Conservation (phyloP, 192 early-diverging fungal genomes). For the Helicostylum pulchrum region DNA sequence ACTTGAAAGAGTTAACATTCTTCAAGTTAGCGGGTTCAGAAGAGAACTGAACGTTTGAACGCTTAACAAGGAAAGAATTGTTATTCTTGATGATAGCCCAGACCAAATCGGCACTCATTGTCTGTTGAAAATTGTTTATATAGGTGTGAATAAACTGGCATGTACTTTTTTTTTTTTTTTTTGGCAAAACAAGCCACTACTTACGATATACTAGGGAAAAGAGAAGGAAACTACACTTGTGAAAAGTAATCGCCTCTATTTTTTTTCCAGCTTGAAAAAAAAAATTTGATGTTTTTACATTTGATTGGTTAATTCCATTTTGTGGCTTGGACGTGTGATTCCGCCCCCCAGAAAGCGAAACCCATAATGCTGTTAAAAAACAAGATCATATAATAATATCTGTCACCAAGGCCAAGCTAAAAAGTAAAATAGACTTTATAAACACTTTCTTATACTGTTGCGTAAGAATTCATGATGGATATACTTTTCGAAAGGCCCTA, state of each 20-base stretch:
- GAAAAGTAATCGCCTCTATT: background rate
- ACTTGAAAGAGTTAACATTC: conserved; percentile 81
- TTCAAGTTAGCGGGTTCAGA: conserved; percentile 72
- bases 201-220: conserved; percentile 21
- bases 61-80: conserved; percentile 81
- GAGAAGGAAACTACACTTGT: conserved; percentile 6
- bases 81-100: conserved; percentile 72
- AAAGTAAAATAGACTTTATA: too few relatives aligned
- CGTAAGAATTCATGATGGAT: too few relatives aligned
- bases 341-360: too few relatives aligned
- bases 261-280: conserved; percentile 11
- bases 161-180: background rate
- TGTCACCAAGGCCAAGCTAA: too few relatives aligned
- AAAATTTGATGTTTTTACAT: background rate
- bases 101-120: conserved; percentile 40
- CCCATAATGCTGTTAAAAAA: too few relatives aligned
- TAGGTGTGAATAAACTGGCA: background rate
- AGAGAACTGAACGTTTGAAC: conserved; percentile 69
- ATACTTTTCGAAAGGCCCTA: too few relatives aligned
- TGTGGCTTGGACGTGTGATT: background rate
- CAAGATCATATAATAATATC: too few relatives aligned
- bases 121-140: conserved; percentile 13
- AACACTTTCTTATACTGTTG: too few relatives aligned
- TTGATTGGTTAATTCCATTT: conserved; percentile 1
- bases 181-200: conserved; percentile 10